Percentiles rank a stretch among this genome's conserved stretches.
phyloP scores from a whole-genome alignment of 1,139 yeast genomes.

The Protomyces inundatus region DNA sequence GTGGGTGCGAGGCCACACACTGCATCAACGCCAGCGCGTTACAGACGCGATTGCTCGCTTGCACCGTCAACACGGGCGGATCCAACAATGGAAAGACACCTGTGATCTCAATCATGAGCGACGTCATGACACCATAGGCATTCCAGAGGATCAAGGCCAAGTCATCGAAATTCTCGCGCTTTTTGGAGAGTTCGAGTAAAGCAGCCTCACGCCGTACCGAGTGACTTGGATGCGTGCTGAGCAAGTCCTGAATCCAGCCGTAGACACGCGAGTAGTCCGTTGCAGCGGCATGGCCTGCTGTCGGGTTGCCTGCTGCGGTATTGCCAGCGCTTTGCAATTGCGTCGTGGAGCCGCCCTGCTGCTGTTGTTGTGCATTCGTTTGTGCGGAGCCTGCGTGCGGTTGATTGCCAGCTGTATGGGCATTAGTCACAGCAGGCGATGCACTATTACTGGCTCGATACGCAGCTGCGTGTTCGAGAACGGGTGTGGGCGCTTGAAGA shows the following conservation, averaged over 20 bases:
- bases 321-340: not conserved
- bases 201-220: conserved; percentile 66
- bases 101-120: conserved; percentile 79
- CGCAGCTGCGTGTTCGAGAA: not conserved
- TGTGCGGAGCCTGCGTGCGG: not conserved
- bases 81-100: conserved; percentile 82
- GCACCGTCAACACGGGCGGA: conserved; percentile 80
- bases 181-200: conserved; percentile 80
- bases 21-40: conserved; percentile 91
- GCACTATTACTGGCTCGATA: not conserved
- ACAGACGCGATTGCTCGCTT: conserved; percentile 89
- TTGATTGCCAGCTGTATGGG: not conserved
- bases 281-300: not conserved
- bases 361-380: not conserved
- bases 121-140: conserved; percentile 89
- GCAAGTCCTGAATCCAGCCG: conserved; percentile 84
- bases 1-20: conserved; percentile 93
- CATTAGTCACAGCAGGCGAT: not conserved
- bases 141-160: conserved; percentile 91
- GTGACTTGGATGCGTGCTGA: conserved; percentile 35
- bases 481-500: conserved; percentile 9
- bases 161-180: conserved; percentile 90
- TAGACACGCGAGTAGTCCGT: conserved; percentile 75
- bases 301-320: not conserved
- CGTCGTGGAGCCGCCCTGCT: not conserved